Percentiles rank a stretch among this genome's conserved stretches.
These are phyloP conservation scores for Dicorynia guianensis DNA, from an alignment of 306 rosid genomes.

Conservation along the genomic window DNA sequence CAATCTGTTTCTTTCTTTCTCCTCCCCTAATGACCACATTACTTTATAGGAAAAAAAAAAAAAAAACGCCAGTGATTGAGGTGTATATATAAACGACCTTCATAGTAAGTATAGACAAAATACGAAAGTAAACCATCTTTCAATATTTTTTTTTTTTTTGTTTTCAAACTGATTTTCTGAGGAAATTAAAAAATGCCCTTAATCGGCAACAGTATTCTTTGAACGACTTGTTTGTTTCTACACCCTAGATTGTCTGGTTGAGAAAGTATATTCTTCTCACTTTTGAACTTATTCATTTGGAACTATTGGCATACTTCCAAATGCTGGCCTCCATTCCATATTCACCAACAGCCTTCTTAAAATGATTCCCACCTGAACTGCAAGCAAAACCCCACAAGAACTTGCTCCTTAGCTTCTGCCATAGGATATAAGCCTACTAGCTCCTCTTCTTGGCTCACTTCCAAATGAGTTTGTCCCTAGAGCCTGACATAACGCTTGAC, in stretches of 20 bases:
- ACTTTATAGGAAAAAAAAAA: no score
- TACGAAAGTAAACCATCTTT: no score
- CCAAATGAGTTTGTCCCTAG: not conserved
- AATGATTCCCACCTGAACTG: not conserved
- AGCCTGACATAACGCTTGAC: conserved; percentile 16
- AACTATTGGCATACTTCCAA: conserved; percentile 31
- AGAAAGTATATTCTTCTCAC: no score
- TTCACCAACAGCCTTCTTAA: not conserved
- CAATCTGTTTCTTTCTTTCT: no score
- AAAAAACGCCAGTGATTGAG: no score
- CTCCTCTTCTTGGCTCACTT: not conserved
- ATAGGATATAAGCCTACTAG: not conserved
- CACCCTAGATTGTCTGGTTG: no score
- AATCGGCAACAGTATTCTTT: not conserved
- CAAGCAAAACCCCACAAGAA: not conserved
- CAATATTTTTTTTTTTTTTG: no score
- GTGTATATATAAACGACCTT: no score
- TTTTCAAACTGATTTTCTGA: no score
- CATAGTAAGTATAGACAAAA: no score
- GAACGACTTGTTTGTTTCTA: not conserved
- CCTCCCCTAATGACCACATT: no score
- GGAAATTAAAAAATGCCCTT: no score
- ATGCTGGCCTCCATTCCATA: not conserved
- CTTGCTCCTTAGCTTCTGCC: not conserved
- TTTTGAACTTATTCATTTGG: conserved; percentile 38